Conservation (phyloP, 116 monocot species). For the Phalaenopsis hybrid region DNA sequence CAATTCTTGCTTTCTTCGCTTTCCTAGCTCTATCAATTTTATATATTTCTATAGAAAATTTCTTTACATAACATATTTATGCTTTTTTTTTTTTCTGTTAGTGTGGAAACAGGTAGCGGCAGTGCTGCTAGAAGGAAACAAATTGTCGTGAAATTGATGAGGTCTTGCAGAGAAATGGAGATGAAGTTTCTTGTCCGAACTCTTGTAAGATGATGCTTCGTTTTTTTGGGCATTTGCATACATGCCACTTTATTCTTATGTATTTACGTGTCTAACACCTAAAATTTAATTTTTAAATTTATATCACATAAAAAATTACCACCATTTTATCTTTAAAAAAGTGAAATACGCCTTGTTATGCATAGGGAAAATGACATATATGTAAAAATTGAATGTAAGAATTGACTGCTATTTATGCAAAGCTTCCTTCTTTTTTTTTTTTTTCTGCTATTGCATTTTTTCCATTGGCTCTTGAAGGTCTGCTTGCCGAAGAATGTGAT, state of each 20-base stretch:
- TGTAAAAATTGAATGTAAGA: too few relatives aligned
- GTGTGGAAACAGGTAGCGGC: conserved; percentile 65
- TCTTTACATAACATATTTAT: not conserved
- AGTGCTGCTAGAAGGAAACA: conserved; percentile 61
- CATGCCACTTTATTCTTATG: too few relatives aligned
- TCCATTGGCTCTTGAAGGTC: not conserved
- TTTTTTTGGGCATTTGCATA: not conserved
- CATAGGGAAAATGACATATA: too few relatives aligned
- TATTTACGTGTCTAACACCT: too few relatives aligned
- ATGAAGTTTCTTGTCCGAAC: conserved; percentile 94
- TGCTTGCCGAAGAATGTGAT: not conserved
- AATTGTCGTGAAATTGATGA: conserved; percentile 59
- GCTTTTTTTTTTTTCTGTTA: conserved; percentile 16
- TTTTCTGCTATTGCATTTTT: not conserved
- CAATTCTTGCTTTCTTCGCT: not conserved
- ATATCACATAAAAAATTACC: too few relatives aligned
- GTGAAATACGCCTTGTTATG: too few relatives aligned
- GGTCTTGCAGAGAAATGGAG: conserved; percentile 91
- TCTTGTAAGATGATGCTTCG: conserved; percentile 42
- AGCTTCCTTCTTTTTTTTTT: not conserved
- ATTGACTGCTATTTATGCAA: too few relatives aligned
- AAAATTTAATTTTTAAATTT: too few relatives aligned
- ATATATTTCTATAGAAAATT: conserved; percentile 5
- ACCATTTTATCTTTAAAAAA: too few relatives aligned
- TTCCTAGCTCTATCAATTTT: not conserved